Percentiles rank a stretch among this genome's conserved stretches.
Conservation (phyloP, 805 yeast genomes). For the Diddensiella caesifluorescens region DNA sequence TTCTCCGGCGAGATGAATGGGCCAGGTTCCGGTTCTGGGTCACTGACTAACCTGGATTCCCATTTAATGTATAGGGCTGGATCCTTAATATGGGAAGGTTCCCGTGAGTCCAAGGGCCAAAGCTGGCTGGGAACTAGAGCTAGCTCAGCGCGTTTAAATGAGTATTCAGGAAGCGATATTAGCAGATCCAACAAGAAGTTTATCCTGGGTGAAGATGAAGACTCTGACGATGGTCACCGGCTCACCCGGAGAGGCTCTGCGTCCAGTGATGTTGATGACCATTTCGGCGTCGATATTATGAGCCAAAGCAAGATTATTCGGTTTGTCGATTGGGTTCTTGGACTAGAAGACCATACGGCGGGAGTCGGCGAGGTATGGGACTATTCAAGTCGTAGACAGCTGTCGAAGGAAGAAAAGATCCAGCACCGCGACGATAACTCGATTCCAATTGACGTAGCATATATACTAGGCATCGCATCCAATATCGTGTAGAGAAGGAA, state of each 20-base stretch:
- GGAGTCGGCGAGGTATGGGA: slow-evolving; percentile 15
- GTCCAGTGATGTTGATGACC: background rate
- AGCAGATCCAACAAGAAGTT: slow-evolving; percentile 2
- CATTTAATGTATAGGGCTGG: slow-evolving; percentile 25
- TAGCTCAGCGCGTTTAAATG: slow-evolving; percentile 14
- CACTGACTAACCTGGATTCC: slow-evolving; percentile 9
- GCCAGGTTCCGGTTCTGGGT: background rate
- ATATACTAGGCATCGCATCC: no score
- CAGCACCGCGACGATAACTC: slow-evolving; percentile 7
- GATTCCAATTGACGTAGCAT: slow-evolving; percentile 9
- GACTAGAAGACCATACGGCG: slow-evolving; percentile 10
- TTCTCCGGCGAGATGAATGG: background rate
- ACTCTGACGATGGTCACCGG: background rate
- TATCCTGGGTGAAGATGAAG: slow-evolving; percentile 7
- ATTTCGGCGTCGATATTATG: slow-evolving; percentile 6
- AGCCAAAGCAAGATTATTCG: slow-evolving; percentile 12
- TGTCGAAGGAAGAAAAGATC: slow-evolving; percentile 15
- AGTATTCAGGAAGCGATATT: slow-evolving; percentile 3
- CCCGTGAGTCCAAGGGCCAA: slow-evolving; percentile 23
- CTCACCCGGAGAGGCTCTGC: no score
- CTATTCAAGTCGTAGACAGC: slow-evolving; percentile 7
- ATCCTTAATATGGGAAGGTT: slow-evolving; percentile 26
- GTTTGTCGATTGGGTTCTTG: slow-evolving; percentile 22
- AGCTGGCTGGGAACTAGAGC: slow-evolving; percentile 19
- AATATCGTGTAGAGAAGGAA: no score